A percentile compares a stretch with the other conserved stretches of the same genome.
Evolutionary conservation across 306 rosid genomes (phyloP).

Genomic region (Ormosia semicastrata): DNA sequence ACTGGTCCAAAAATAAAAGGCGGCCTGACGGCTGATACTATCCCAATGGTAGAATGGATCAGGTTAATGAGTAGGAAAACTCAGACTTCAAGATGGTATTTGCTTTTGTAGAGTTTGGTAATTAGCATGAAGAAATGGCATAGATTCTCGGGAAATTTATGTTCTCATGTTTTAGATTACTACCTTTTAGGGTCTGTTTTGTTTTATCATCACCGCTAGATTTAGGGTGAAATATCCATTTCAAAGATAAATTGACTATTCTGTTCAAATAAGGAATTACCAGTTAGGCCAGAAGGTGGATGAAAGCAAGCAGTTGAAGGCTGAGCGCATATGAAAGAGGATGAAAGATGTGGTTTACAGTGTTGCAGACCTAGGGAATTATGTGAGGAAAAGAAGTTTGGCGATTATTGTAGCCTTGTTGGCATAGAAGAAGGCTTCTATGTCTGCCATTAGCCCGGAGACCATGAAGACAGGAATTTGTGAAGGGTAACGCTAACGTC

Average conservation of each 20-base stretch:
- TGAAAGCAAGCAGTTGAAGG: no score
- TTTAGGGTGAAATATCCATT: background rate
- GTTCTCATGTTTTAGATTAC: background rate
- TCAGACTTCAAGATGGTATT: background rate
- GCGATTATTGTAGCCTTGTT: no score
- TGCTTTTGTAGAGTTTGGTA: background rate
- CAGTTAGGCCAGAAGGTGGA: no score
- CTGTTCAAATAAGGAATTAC: background rate
- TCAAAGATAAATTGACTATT: background rate
- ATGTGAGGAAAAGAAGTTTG: background rate
- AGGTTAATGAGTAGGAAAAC: background rate
- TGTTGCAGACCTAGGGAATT: no score
- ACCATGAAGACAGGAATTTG: no score
- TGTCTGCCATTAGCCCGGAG: no score
- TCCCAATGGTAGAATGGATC: background rate
- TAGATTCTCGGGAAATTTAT: background rate
- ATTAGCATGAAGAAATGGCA: background rate
- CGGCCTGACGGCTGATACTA: background rate
- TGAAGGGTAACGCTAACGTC: no score
- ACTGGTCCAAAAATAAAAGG: background rate
- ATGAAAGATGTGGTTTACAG: background rate
- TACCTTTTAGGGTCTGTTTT: background rate
- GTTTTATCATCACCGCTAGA: background rate
- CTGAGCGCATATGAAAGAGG: background rate
- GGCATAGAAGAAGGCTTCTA: no score